Evolutionary conservation across 345 rosid genomes (phyloP), one percentile per base, ranked within the genome.

Genomic region (Gynandropsis gynandra): DNA sequence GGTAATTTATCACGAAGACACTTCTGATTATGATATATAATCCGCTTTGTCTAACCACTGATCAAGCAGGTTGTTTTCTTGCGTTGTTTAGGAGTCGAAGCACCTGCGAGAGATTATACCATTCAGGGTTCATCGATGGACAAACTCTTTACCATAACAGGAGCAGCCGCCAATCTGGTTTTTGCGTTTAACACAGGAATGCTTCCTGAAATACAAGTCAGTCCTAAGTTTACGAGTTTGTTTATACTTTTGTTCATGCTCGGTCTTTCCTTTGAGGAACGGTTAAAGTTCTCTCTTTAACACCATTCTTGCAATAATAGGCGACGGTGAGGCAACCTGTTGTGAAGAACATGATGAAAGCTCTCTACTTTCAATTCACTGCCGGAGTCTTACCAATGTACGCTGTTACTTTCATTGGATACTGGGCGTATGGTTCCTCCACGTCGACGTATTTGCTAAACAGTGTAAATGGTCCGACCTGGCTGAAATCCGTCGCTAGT

Each of bases 161-260:
- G 97, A 29, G 96, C 93, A 65, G 53, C 77, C 1, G 98, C 97
- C 16, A 92, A 58, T 70, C 81, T 92, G 0, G 85, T 87, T 41
- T 92, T 92, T 47, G 95, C 95, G 40, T 92, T 76, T 60, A 92
- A 92, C 58, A 87, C 98, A 0, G 98, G 98, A 50, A 92, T 92
- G 98, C 93, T 87, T 59, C 98, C 97, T 39, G 98, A 92, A 62
- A 87, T 92, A 38, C 75, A 74, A 67, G 78, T 73, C 50, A 46
- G 0, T 56, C 5, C 18, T 8, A 5, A 54, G 7, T 12, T 27
- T 4, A 20, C 11, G 17, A 35, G 19, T 4, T 37, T 31, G 18
- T 16, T 32, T 14, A n/a, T 1, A 0, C 15, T 39, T 17, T 24
- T 14, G 15, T 42, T 43, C 0, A 27, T 21, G 21, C 36, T 58